Conservation (phyloP, 805 yeast genomes). For the Saccharomycopsis schoenii region DNA sequence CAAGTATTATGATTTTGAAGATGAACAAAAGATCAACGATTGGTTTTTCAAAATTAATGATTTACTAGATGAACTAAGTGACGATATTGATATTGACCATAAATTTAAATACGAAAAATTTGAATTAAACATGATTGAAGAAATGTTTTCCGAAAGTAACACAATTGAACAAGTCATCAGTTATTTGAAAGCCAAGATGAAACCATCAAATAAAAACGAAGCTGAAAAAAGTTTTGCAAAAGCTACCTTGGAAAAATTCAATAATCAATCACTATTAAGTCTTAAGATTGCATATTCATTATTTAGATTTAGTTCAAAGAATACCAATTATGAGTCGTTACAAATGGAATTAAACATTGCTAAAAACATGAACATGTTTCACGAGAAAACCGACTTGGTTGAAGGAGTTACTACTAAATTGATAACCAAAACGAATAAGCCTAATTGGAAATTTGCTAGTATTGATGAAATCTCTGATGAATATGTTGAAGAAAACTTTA, state of each 20-base stretch:
- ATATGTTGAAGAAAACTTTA: conserved; percentile 4
- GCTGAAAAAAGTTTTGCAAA: conserved; percentile 41
- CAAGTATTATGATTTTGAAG: conserved; percentile 19
- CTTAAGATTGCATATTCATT: conserved; percentile 61
- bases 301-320: conserved; percentile 47
- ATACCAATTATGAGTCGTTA: conserved; percentile 56
- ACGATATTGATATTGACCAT: conserved; percentile 50
- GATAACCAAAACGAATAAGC: conserved; percentile 46
- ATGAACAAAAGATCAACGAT: conserved; percentile 24
- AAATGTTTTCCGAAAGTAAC: conserved; percentile 45
- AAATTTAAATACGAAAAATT: conserved; percentile 46
- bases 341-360: conserved; percentile 69
- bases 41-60: conserved; percentile 46
- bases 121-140: conserved; percentile 45
- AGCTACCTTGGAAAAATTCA: conserved; percentile 45
- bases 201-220: conserved; percentile 31
- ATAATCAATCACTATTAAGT: conserved; percentile 64
- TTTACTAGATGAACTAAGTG: conserved; percentile 55
- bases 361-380: conserved; percentile 54
- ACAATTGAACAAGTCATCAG: conserved; percentile 45
- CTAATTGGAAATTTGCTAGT: conserved; percentile 41
- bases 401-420: conserved; percentile 60
- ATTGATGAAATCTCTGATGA: conserved; percentile 24
- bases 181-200: conserved; percentile 32
- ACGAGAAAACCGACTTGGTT: conserved; percentile 47